These are phyloP conservation scores for Beta corolliflora DNA, from an alignment of 179 eudicot species.

Conservation along the genomic window DNA sequence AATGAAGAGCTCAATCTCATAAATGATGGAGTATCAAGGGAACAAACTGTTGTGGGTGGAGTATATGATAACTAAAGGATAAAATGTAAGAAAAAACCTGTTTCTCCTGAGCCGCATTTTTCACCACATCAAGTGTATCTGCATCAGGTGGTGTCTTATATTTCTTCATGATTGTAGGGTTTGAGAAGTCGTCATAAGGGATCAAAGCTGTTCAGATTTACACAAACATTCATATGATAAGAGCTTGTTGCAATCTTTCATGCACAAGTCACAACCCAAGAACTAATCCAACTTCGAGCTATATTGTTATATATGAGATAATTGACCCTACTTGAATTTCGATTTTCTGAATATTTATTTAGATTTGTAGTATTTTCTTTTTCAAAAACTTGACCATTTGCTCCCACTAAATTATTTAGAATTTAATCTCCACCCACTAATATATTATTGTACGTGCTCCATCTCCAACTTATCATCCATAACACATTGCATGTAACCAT, in stretches of 20 bases:
- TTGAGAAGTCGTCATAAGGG: conserved; percentile 67
- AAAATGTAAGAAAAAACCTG: conserved; percentile 27
- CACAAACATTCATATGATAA: not conserved
- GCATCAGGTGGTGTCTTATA: conserved; percentile 61
- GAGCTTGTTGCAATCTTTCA: no score
- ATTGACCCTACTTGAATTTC: no score
- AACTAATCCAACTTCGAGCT: no score
- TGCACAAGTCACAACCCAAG: no score
- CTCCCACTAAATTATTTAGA: no score
- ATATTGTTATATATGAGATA: not conserved
- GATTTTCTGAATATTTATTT: no score
- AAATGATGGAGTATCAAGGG: not conserved
- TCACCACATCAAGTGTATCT: conserved; percentile 63
- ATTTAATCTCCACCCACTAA: no score
- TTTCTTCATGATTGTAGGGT: conserved; percentile 58
- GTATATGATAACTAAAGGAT: not conserved
- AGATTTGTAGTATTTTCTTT: no score
- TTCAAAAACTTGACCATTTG: no score
- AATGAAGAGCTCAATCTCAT: not conserved
- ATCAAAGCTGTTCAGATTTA: conserved; percentile 56
- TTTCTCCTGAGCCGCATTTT: conserved; percentile 63
- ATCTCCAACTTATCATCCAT: no score
- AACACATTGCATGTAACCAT: no score
- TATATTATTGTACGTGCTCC: no score
- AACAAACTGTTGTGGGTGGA: not conserved